Evolutionary conservation across 225 moss, liverwort and hornwort genomes (phyloP), one percentile per base, ranked within the genome.

Genomic region (Physcomitrellopsis africana): DNA sequence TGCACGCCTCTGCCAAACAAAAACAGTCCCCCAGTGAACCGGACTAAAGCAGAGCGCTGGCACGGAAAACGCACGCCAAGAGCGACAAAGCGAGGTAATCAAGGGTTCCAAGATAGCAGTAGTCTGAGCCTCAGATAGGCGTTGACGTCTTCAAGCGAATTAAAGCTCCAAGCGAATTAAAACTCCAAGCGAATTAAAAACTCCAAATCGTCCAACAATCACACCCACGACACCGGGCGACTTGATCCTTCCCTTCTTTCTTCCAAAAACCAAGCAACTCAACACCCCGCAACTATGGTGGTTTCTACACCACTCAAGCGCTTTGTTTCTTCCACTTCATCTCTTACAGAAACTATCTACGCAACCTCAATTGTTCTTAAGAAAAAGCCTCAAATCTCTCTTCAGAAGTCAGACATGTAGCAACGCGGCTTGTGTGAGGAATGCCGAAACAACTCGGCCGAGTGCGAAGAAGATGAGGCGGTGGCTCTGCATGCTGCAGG

Each of bases 1-100:
- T 86, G 77, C 75, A 65, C 86, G 53, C 83, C 83, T 86, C 86
- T 86, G 86, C 80, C 83, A 83, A 79, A 78, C 80, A 67, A 82
- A 80, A 75, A 80, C 67, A 83, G 70, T 51, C 67, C 74, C 62
- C 86, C 74, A 86, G 75, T 83, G 75, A 86, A 83, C 74, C 71
- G 14, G 74, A 68, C 74, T 67, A 82, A 74, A 77, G 70, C 54
- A 72, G 71, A 55, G 62, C 73, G 70, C 73, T 45, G 75, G 70
- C 70, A 80, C 79, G 70, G 73, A 58, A 54, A 42, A 73, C 72
- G 76, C 59, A 74, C 70, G 63, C 77, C 68, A 72, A 73, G 56
- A 77, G 80, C 74, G 68, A 74, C 77, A 80, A 66, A 86, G 70
- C 71, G 82, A 82, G 76, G 76, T 55, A 74, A 70, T 62, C 51